Percentiles rank a stretch among this genome's conserved stretches.
phyloP scores from a whole-genome alignment of 441 rosid species.

The Gossypium aridum region DNA sequence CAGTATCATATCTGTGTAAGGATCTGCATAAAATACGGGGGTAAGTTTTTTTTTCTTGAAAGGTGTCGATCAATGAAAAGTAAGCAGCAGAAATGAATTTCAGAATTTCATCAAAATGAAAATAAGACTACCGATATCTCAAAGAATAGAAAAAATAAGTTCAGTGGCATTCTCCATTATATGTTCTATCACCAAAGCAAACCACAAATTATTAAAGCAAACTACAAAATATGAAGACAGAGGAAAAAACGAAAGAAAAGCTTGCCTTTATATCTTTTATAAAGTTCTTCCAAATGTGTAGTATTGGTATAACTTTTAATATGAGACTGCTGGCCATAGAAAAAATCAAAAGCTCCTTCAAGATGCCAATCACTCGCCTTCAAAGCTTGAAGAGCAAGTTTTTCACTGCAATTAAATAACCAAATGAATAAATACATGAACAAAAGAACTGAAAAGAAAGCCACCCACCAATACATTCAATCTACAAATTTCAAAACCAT shows the following conservation, averaged over 20 bases:
- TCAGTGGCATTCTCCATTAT: neutral
- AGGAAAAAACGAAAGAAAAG: neutral
- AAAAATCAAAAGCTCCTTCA: conserved; percentile 85
- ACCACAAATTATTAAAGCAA: neutral
- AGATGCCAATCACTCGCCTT: conserved; percentile 90
- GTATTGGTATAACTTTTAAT: conserved; percentile 59
- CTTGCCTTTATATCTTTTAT: conserved; percentile 84
- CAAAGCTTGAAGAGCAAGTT: conserved; percentile 70
- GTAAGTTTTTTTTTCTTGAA: neutral
- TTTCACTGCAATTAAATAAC: conserved; percentile 53
- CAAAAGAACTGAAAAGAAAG: neutral
- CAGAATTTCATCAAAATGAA: neutral
- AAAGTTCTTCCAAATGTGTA: conserved; percentile 89
- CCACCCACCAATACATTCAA: neutral
- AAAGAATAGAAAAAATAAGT: neutral
- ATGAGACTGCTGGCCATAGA: conserved; percentile 85
- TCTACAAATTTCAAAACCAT: neutral
- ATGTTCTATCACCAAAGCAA: neutral
- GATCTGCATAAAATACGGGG: conserved; percentile 46
- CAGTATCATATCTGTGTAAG: conserved; percentile 67
- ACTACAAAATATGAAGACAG: neutral
- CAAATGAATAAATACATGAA: conserved; percentile 1
- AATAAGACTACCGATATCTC: neutral
- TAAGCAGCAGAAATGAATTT: neutral
- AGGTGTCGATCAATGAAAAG: neutral